Percentiles rank a stretch among this genome's conserved stretches.
phyloP scores from a whole-genome alignment of 75 land plant genomes.

The Cupressus sempervirens region DNA sequence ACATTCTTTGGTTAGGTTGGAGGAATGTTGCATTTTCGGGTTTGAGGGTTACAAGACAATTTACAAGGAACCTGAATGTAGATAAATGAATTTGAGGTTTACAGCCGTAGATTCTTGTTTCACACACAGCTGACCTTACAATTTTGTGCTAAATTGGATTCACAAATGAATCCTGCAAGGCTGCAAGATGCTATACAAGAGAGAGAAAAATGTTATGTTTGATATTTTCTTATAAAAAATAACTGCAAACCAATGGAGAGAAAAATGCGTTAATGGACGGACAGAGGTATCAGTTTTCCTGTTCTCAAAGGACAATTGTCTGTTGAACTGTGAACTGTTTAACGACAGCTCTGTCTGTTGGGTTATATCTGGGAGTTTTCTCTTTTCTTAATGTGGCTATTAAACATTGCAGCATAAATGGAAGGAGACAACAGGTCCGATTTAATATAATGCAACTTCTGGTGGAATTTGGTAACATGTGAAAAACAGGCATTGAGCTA shows the following conservation, averaged over 20 bases:
- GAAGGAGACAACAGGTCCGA: too few relatives aligned
- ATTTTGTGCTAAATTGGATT: neutral
- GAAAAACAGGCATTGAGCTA: neutral
- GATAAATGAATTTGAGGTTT: neutral
- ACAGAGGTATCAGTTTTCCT: too few relatives aligned
- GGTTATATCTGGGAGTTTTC: too few relatives aligned
- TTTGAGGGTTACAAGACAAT: neutral
- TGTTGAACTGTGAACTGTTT: too few relatives aligned
- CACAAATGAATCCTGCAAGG: neutral
- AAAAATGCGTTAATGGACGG: too few relatives aligned
- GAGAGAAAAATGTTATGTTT: neutral
- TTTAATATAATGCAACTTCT: too few relatives aligned
- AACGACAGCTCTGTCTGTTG: too few relatives aligned
- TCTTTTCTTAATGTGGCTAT: too few relatives aligned
- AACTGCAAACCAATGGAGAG: neutral
- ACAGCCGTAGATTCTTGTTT: neutral
- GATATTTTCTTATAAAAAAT: neutral
- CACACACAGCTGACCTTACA: neutral
- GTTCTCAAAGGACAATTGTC: too few relatives aligned
- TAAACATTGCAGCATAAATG: too few relatives aligned
- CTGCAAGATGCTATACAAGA: neutral
- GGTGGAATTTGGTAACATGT: neutral
- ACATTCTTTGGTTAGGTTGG: neutral
- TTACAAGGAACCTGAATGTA: neutral
- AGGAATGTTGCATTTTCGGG: too few relatives aligned